phyloP scores from a whole-genome alignment of 192 early-diverging fungal species.

The Podila clonocystis region DNA sequence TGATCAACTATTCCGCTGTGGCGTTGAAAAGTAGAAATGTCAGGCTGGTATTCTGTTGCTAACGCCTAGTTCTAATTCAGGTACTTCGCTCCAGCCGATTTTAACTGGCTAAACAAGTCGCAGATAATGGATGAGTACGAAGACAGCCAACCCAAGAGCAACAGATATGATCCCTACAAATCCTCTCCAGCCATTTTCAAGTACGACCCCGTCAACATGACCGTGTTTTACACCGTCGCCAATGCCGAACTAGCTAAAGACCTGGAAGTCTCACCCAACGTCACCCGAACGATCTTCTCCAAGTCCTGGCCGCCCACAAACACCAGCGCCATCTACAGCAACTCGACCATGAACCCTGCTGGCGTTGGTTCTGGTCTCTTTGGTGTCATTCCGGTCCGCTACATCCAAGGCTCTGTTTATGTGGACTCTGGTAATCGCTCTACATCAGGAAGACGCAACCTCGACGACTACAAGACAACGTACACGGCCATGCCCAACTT shows the following conservation, averaged over 20 bases:
- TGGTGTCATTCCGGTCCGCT: slow-evolving; percentile 32
- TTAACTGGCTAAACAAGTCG: no score
- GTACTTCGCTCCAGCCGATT: no score
- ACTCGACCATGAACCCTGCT: not conserved
- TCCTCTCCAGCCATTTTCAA: not conserved
- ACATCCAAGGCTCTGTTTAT: not conserved
- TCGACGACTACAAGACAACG: not conserved
- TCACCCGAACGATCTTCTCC: slow-evolving; percentile 19
- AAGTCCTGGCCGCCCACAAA: slow-evolving; percentile 25
- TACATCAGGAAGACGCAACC: no score
- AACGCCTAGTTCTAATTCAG: no score
- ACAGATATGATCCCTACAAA: not conserved
- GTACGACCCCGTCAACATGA: slow-evolving; percentile 9
- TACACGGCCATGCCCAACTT: slow-evolving; percentile 6
- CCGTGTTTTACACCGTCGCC: slow-evolving; percentile 13
- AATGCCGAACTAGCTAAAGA: slow-evolving; percentile 15
- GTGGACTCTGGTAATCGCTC: no score
- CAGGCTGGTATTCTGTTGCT: no score
- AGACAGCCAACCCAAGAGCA: not conserved
- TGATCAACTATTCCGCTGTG: no score
- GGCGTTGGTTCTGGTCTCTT: not conserved
- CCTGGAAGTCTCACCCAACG: slow-evolving; percentile 10
- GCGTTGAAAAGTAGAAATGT: no score
- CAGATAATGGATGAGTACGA: no score
- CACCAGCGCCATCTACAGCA: slow-evolving; percentile 8